Evolutionary conservation across 192 early-diverging fungal genomes (phyloP).

Genomic region (Backusella luteola): DNA sequence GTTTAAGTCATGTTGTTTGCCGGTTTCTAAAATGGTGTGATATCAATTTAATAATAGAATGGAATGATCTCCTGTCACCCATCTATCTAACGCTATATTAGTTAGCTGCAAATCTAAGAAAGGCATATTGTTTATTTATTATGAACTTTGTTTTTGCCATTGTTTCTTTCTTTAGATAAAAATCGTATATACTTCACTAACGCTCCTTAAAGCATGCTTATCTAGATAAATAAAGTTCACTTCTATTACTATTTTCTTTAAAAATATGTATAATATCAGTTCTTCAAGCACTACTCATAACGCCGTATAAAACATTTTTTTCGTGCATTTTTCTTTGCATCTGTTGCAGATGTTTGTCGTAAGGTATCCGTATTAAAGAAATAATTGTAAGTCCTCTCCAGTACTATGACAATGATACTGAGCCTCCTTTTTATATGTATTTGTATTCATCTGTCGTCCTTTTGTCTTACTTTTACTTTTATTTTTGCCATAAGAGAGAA

Average conservation of each 20-base stretch:
- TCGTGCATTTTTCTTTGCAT: neutral
- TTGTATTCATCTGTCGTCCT: too few species aligned
- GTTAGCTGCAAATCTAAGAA: neutral
- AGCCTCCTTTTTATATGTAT: too few species aligned
- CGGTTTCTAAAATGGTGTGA: neutral
- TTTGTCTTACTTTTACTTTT: neutral
- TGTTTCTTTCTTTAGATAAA: constrained; percentile 2
- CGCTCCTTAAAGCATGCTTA: neutral
- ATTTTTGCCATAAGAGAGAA: neutral
- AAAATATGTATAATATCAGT: neutral
- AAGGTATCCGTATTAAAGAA: neutral
- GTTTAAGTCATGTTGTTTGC: neutral
- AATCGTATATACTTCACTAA: neutral
- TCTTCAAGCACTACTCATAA: neutral
- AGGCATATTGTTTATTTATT: neutral
- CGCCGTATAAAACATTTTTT: neutral
- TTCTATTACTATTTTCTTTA: neutral
- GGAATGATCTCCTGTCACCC: constrained; percentile 1
- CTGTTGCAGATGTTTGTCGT: neutral
- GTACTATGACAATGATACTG: too few species aligned
- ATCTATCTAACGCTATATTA: neutral
- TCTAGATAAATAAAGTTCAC: neutral
- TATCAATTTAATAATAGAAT: neutral
- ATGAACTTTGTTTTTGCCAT: neutral
- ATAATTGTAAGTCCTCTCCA: neutral